Conservation (phyloP, 345 rosid species). For the Brassica incana region DNA sequence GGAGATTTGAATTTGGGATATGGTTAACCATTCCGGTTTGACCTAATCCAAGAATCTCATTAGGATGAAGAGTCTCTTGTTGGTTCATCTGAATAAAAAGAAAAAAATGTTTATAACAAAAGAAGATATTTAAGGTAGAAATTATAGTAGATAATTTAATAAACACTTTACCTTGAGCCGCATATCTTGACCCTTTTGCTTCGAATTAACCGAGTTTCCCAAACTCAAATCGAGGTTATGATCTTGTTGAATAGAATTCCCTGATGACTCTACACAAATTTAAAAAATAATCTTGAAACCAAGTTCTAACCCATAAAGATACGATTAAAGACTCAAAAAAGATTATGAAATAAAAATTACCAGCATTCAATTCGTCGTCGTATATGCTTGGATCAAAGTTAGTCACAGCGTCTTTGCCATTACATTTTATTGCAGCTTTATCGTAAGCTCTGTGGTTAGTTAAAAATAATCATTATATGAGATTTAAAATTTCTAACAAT, state of each 20-base stretch:
- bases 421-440: conserved; percentile 86
- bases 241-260: conserved; percentile 41
- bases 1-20: conserved; percentile 32
- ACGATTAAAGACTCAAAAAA: background rate
- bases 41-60: conserved; percentile 38
- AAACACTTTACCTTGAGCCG: conserved; percentile 33
- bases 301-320: background rate
- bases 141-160: background rate
- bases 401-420: conserved; percentile 92
- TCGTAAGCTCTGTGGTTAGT: conserved; percentile 73
- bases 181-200: conserved; percentile 37
- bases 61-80: conserved; percentile 20
- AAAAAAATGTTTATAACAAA: background rate
- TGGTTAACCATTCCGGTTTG: conserved; percentile 38
- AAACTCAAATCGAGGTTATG: conserved; percentile 94
- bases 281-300: background rate
- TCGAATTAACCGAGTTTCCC: conserved; percentile 57
- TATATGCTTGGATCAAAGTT: conserved; percentile 79
- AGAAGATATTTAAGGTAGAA: background rate
- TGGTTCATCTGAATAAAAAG: conserved; percentile 28
- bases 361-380: conserved; percentile 47
- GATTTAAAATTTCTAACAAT: background rate
- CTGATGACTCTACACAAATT: conserved; percentile 46
- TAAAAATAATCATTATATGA: background rate
- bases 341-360: background rate